Evolutionary conservation across 495 filamentous ascomycete genomes (phyloP), one percentile per base, ranked within the genome.

Genomic region (Talaromyces ruber): DNA sequence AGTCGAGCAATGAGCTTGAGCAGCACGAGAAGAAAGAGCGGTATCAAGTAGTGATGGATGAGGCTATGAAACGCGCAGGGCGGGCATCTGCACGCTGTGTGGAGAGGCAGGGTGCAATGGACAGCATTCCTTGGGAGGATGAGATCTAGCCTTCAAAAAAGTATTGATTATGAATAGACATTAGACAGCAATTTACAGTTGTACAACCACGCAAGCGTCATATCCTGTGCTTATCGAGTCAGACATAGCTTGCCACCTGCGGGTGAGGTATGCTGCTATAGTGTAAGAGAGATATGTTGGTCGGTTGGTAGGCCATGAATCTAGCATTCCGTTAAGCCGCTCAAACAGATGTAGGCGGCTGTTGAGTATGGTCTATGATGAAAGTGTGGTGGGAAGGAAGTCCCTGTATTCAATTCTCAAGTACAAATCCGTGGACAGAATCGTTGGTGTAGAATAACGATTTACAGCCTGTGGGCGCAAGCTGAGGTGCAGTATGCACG

Each of bases 111-210:
- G 93, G 93, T 1, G 93, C 93, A n/a, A 89, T 92, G 82, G 84
- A 81, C 56, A 87, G 89, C 53, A 96, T 98, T 76, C 93, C 93
- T 0, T 97, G 88, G 87, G 82, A 84, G 60, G 84, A 90, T 72
- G 93, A 98, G 75, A 75, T 93, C 12, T 77, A 57, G 54, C 26
- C 7, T 9, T 34, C 6, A n/a, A 21, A 21, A 45, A 47, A 47
- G 43, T 11, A 11, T 9, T 47, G 43, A 21, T 21, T 21, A 18
- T 47, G 39, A 45, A 45, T 45, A 45, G 39, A 47, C n/a, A 21
- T 8, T 21, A 47, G 43, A 47, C 3, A 47, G 14, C 12, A 21
- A 47, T 47, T 47, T 22, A 47, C n/a, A 8, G 8, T 21, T 47
- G n/a, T 21, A 21, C 43, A 22, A 47, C 43, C 43, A 47, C 18